Evolutionary conservation across 768 basidiomycete species (phyloP), one percentile per base, ranked within the genome.

Genomic region (Mycena chlorophos): DNA sequence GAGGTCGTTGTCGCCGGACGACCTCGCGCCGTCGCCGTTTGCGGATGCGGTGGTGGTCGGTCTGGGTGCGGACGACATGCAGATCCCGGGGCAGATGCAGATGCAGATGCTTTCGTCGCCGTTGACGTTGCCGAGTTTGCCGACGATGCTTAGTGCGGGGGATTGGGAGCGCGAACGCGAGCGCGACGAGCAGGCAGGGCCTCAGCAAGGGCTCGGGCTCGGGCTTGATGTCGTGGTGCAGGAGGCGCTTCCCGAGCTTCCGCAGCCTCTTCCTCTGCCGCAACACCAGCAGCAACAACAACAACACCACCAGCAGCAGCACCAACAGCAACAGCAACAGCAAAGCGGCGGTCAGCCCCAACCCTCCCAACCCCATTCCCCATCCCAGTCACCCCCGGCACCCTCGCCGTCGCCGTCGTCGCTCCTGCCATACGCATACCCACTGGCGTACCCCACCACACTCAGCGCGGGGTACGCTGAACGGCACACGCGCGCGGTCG

Each of bases 11-110:
- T 62, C 60, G 2, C 60, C 56, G 0, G 60, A 57, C 6, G 60
- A 62, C 28, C n/a, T 58, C 23, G 56, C 60, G 22, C 60, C 56
- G 6, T 62, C 60, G n/a, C 60, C 56, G 3, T 61, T 61, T 23
- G 60, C 56, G 25, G 52, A 49, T 6, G 45, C 56, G 6, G 49
- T 28, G 12, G 16, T 42, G 3, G 40, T 20, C 23, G 45, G 45
- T 25, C 20, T 8, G 22, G 19, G 12, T 23, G 45, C 8, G 4
- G 45, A 17, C 17, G 31, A 34, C 31, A 17, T 17, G 8, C 31
- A 8, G 31, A 34, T 34, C 8, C 31, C 31, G 31, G 55, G 51
- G 40, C 46, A 51, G 27, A 53, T 53, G 25, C 51, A 38, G 28
- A 51, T 52, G 6, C 31, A 34, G 34, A 20, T 3, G 16, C 23